These are phyloP conservation scores for Pseudohalonectria lignicola DNA, from an alignment of 2,329 filamentous ascomycete species.

Conservation along the genomic window DNA sequence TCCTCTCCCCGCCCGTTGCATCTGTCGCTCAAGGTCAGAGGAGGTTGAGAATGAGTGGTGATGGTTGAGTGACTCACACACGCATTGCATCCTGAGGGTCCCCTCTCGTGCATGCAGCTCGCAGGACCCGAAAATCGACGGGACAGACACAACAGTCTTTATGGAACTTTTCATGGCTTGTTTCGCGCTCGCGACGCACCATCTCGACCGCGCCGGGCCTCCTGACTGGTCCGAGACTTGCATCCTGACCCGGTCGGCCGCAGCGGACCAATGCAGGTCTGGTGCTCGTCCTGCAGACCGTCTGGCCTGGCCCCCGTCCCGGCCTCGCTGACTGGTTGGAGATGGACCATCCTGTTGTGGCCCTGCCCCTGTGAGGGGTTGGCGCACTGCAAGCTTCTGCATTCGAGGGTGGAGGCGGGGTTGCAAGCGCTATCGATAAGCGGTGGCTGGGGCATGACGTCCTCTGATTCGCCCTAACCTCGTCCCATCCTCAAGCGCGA, in stretches of 20 bases:
- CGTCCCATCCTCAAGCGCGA: slow-evolving; percentile 4
- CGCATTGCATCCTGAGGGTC: too few species aligned
- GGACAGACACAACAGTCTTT: too few species aligned
- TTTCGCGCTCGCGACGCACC: too few species aligned
- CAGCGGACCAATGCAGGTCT: slow-evolving; percentile 13
- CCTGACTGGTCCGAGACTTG: slow-evolving; percentile 10
- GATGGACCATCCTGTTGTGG: not conserved
- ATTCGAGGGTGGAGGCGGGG: not conserved
- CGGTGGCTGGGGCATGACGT: slow-evolving; percentile 3
- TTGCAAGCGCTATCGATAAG: slow-evolving; percentile 18
- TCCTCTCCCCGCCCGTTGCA: slow-evolving; percentile 7
- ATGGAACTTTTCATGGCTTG: too few species aligned
- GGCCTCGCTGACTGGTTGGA: slow-evolving; percentile 6
- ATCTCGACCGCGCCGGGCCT: slow-evolving; percentile 13
- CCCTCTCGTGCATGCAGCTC: too few species aligned
- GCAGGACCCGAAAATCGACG: too few species aligned
- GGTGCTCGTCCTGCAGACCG: slow-evolving; percentile 8
- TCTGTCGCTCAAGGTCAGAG: slow-evolving; percentile 13
- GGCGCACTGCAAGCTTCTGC: not conserved
- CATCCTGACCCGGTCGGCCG: slow-evolving; percentile 5
- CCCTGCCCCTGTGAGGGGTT: not conserved
- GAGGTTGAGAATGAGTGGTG: slow-evolving; percentile 15
- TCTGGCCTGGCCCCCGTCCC: slow-evolving; percentile 6
- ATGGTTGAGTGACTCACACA: slow-evolving; percentile 16
- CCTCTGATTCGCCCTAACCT: slow-evolving; percentile 3